Evolutionary conservation across 352 stramenopile species (phyloP), one percentile per base, ranked within the genome.

Genomic region (Phytophthora sp.): DNA sequence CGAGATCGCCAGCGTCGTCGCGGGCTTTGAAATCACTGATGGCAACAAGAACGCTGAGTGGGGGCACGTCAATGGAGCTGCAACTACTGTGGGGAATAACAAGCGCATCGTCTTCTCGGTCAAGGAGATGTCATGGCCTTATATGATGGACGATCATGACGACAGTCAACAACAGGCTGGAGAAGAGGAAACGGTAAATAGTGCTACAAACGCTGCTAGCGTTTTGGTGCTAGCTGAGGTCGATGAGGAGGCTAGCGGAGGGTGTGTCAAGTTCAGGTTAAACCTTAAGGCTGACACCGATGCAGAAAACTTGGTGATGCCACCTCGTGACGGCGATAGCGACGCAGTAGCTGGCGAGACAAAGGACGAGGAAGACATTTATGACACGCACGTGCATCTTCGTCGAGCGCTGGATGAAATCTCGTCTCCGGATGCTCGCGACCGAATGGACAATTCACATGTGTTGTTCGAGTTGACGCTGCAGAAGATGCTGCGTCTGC

Each of bases 381-480:
- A 86, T 57, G 81, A 89, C 31, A 91, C 82, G 4, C 80, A 92
- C 35, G 78, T 90, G 47, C 84, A 91, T 63, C 66, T 94, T 36
- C 79, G 84, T 42, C 71, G 69, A 39, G 80, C 80, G 7, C 73
- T 94, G 9, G 79, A 86, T 21, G 63, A 82, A 24, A 85, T 89
- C 39, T 87, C 79, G 45, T 90, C 79, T 4, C 83, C 83, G 0
- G 84, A 93, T 45, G 77, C 82, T 11, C 77, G 84, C 15, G 84
- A 93, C 41, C 82, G 82, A 38, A 88, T 94, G 74, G 79, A 88
- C 49, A 86, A 89, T 53, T 88, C 82, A 21, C 89, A 93, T 49
- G 80, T 93, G n/a, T 63, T 92, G n/a, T 90, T 93, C 45, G 86
- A 94, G 70, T 79, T 81, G 53, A 86, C 80, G 21, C 59, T 93